Evolutionary conservation across 2,329 filamentous ascomycete genomes (phyloP).

Genomic region (Chalaropsis ovoidea): DNA sequence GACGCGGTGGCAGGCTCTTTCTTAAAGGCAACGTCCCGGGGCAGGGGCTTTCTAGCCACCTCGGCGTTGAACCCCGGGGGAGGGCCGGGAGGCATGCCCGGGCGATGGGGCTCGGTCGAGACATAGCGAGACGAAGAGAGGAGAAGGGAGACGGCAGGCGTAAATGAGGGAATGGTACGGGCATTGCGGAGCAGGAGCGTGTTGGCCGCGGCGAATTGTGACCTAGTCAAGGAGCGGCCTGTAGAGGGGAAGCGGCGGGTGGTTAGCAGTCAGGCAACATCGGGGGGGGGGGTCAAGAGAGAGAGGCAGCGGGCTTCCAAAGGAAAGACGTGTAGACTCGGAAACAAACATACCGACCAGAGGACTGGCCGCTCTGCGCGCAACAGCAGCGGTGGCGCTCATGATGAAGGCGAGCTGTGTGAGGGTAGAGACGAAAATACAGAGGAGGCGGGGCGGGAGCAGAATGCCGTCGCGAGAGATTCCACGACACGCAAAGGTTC

Average conservation of each 20-base stretch:
- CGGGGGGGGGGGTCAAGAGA: neutral
- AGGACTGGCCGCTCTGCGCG: constrained; percentile 23
- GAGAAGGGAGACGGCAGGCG: constrained; percentile 46
- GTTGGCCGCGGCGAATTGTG: constrained; percentile 25
- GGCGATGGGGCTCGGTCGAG: constrained; percentile 49
- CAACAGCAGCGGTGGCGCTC: constrained; percentile 23
- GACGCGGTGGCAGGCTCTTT: constrained; percentile 29
- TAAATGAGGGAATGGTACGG: constrained; percentile 30
- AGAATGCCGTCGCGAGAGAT: neutral
- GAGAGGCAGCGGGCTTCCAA: neutral
- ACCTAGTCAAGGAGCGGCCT: constrained; percentile 25
- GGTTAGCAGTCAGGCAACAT: constrained; percentile 9
- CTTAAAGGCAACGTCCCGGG: constrained; percentile 38
- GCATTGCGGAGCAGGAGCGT: constrained; percentile 25
- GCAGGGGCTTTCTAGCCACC: constrained; percentile 73
- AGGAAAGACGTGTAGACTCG: neutral
- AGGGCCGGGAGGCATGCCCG: constrained; percentile 43
- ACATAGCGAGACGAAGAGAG: constrained; percentile 45
- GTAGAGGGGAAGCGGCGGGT: neutral
- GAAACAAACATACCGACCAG: constrained; percentile 20
- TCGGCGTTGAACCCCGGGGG: constrained; percentile 88
- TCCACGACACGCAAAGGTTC: neutral
- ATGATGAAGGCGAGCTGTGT: constrained; percentile 16
- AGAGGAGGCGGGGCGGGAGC: neutral
- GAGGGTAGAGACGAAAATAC: neutral